These are phyloP conservation scores for Salix viminalis DNA, from an alignment of 345 rosid genomes.

Conservation along the genomic window DNA sequence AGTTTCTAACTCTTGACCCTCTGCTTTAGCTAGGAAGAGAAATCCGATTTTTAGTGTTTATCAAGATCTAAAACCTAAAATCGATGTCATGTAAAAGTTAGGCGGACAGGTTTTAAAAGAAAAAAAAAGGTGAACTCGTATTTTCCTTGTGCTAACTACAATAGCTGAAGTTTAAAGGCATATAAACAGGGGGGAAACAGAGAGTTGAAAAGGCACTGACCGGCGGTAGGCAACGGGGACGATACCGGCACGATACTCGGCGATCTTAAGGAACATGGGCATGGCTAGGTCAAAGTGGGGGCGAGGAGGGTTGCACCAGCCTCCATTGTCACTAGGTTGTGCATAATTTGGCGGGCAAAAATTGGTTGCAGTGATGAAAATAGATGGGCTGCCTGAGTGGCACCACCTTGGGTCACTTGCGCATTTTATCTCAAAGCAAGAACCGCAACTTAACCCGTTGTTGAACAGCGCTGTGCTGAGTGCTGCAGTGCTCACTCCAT, in stretches of 20 bases:
- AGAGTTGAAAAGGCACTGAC: constrained; percentile 17
- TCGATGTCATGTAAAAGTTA: background rate
- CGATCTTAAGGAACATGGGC: constrained; percentile 71
- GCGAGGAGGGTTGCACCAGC: constrained; percentile 81
- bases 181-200: background rate
- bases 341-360: constrained; percentile 75
- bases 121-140: too few relatives aligned
- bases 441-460: constrained; percentile 56
- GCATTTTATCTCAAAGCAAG: constrained; percentile 66
- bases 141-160: background rate
- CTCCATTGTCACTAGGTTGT: constrained; percentile 60
- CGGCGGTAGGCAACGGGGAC: constrained; percentile 61
- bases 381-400: constrained; percentile 46
- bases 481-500: constrained; percentile 59
- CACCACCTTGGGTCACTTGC: constrained; percentile 59
- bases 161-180: background rate
- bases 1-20: too few relatives aligned
- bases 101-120: background rate
- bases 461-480: constrained; percentile 68
- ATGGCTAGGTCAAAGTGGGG: constrained; percentile 73
- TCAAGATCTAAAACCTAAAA: background rate
- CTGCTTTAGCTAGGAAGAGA: too few relatives aligned
- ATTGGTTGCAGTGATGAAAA: constrained; percentile 69
- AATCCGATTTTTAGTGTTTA: background rate
- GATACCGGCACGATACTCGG: constrained; percentile 62